These are phyloP conservation scores for Spiraea crenata DNA, from an alignment of 331 rosid genomes.

Conservation along the genomic window DNA sequence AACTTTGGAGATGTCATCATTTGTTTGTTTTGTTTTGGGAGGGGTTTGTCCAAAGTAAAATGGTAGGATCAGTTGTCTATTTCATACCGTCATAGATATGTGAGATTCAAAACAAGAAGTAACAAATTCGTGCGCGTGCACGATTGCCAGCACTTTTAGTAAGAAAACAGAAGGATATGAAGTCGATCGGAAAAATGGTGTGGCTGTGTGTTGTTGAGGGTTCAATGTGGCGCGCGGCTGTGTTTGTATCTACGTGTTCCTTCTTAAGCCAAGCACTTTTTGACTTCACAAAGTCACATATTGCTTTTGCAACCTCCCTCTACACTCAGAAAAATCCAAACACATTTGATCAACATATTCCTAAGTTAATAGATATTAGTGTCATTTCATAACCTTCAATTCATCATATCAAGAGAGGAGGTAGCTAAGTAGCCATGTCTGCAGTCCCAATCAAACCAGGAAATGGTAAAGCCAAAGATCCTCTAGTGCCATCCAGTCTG, in stretches of 20 bases:
- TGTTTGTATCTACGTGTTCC: conserved; percentile 35
- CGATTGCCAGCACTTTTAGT: no score
- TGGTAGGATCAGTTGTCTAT: no score
- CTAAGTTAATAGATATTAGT: not conserved
- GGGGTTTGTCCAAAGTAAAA: no score
- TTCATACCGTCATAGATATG: no score
- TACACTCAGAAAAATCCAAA: not conserved
- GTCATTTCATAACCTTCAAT: not conserved
- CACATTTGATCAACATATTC: not conserved
- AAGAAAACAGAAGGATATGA: no score
- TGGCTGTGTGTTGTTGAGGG: conserved; percentile 6
- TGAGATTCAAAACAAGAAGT: no score
- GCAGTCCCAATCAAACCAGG: conserved; percentile 1
- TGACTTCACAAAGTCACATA: not conserved
- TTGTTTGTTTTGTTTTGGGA: not conserved
- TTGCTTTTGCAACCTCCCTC: not conserved
- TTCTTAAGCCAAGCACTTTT: conserved; percentile 17
- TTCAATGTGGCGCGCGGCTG: conserved; percentile 16
- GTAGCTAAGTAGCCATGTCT: not conserved
- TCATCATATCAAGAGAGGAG: not conserved
- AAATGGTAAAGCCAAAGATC: conserved; percentile 8
- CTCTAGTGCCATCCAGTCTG: conserved; percentile 3
- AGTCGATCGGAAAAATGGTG: not conserved
- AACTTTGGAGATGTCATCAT: not conserved
- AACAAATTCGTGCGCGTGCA: no score